Conservation (phyloP, 2,329 filamentous ascomycete genomes). For the Xylariaceae sp. region DNA sequence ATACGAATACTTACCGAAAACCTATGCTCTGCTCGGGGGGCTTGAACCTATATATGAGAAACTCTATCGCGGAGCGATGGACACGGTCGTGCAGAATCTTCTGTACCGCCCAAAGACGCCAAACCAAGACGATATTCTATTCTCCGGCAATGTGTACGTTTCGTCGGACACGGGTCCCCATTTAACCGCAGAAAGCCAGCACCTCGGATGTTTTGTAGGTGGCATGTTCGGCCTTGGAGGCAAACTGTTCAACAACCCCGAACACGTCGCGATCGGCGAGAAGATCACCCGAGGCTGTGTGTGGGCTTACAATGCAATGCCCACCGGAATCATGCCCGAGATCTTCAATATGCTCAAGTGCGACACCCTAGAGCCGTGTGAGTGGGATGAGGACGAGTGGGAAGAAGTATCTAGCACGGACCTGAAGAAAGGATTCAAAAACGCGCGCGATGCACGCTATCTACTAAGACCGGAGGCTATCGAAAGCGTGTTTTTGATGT, state of each 20-base stretch:
- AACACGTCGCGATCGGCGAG: conserved; percentile 50
- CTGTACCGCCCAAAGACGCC: conserved; percentile 72
- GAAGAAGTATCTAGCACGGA: conserved; percentile 23
- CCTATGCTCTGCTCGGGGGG: conserved; percentile 68
- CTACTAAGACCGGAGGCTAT: conserved; percentile 55
- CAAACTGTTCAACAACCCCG: conserved; percentile 47
- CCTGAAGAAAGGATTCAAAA: conserved; percentile 63
- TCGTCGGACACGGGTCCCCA: conserved; percentile 29
- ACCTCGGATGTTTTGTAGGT: conserved; percentile 52
- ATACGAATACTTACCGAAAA: conserved; percentile 65
- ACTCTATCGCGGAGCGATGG: conserved; percentile 65
- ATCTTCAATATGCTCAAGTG: conserved; percentile 52
- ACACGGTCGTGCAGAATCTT: conserved; percentile 62
- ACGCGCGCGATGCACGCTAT: conserved; percentile 53
- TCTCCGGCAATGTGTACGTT: conserved; percentile 50
- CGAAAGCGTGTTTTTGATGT: conserved; percentile 57
- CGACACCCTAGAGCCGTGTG: conserved; percentile 39
- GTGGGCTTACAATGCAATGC: conserved; percentile 59
- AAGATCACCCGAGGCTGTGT: conserved; percentile 58
- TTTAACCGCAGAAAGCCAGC: conserved; percentile 42
- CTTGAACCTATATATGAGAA: conserved; percentile 60
- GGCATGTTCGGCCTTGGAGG: conserved; percentile 52
- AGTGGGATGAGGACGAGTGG: conserved; percentile 44
- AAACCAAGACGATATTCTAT: conserved; percentile 62
- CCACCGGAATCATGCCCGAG: conserved; percentile 63